Evolutionary conservation across 306 rosid genomes (phyloP).

Genomic region (Acmispon strigosus): DNA sequence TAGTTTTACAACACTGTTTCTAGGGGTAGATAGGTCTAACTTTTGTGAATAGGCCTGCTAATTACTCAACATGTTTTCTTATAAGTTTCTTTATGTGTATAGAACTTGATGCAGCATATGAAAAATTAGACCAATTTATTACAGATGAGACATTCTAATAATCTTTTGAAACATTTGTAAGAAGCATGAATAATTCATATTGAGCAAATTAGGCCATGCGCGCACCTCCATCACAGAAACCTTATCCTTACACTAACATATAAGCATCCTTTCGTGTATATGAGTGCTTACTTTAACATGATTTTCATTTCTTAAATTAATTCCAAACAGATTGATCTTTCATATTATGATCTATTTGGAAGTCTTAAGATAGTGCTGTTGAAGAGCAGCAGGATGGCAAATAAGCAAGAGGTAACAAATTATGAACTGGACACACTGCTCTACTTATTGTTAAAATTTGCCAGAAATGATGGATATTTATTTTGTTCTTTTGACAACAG

Average conservation of each 20-base stretch:
- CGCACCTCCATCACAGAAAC: background rate
- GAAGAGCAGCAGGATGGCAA: slow-evolving; percentile 47
- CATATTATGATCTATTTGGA: slow-evolving; percentile 79
- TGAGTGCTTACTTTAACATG: background rate
- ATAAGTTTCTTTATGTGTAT: background rate
- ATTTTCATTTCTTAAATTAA: background rate
- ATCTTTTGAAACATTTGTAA: no score
- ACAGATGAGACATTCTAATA: no score
- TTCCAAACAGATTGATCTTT: slow-evolving; percentile 69
- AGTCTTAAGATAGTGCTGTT: slow-evolving; percentile 69
- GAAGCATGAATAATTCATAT: no score
- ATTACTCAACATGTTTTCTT: background rate
- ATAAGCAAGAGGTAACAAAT: slow-evolving; percentile 65
- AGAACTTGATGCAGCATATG: background rate
- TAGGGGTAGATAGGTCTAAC: no score
- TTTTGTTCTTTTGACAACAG: slow-evolving; percentile 34
- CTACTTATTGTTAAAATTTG: background rate
- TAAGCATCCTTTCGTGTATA: background rate
- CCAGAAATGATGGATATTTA: background rate
- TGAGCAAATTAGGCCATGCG: no score
- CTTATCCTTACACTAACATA: background rate
- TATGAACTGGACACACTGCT: background rate
- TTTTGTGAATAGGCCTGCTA: background rate
- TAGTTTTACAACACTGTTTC: slow-evolving; percentile 1
- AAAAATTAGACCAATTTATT: background rate